A percentile compares a stretch with the other conserved stretches of the same genome.
These are phyloP conservation scores for Aegle marmelos DNA, from an alignment of 345 rosid genomes.

Conservation along the genomic window DNA sequence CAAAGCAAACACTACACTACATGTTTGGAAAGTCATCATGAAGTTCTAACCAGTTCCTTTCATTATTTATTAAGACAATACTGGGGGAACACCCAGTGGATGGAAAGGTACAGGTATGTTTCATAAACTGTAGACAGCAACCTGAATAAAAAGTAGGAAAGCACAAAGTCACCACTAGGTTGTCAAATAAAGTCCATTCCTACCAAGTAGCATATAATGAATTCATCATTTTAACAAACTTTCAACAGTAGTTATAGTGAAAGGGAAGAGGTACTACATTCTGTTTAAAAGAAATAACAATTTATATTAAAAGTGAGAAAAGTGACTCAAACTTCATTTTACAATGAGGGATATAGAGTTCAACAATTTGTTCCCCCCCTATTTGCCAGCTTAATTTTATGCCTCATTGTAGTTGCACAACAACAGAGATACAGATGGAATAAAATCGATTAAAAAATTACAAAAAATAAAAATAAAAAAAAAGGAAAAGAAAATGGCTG, in stretches of 20 bases:
- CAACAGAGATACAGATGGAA: conserved; percentile 22
- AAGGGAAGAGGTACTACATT: background rate
- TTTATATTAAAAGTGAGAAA: conserved; percentile 6
- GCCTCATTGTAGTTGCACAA: conserved; percentile 28
- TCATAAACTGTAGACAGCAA: too few relatives aligned
- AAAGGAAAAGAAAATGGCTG: background rate
- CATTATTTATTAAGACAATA: background rate
- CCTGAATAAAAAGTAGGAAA: background rate
- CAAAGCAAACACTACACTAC: background rate
- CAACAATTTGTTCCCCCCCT: conserved; percentile 20
- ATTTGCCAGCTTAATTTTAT: conserved; percentile 35
- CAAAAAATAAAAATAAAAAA: background rate
- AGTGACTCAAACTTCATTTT: conserved; percentile 24
- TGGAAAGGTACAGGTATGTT: background rate
- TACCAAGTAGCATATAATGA: background rate
- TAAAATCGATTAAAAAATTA: conserved; percentile 11
- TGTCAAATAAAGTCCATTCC: background rate
- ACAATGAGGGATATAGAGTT: conserved; percentile 22
- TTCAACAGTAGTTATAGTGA: background rate
- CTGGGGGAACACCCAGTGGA: background rate
- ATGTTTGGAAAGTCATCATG: background rate
- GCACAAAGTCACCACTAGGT: background rate
- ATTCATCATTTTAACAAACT: background rate
- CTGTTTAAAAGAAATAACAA: background rate
- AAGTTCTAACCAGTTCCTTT: background rate